Evolutionary conservation across 768 basidiomycete species (phyloP).

Genomic region (Phlebiopsis gigantea): DNA sequence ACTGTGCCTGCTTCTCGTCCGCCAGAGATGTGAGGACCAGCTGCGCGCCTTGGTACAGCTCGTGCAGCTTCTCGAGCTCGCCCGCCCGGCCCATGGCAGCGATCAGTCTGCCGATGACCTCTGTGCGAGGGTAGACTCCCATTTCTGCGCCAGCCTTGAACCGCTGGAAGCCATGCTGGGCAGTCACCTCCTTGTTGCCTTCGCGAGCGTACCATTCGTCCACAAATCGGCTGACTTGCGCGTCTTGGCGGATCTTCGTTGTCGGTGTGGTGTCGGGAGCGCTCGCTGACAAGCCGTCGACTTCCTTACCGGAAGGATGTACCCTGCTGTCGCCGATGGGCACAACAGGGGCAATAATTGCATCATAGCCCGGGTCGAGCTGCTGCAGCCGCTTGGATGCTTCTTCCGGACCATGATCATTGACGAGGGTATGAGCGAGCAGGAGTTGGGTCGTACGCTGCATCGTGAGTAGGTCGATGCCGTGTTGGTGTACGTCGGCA

Average conservation of each 20-base stretch:
- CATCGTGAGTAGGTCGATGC: background rate
- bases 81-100: conserved; percentile 60
- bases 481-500: background rate
- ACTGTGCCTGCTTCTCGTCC: conserved; percentile 41
- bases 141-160: conserved; percentile 41
- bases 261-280: background rate
- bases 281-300: background rate
- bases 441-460: background rate
- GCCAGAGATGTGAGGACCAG: conserved; percentile 43
- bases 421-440: background rate
- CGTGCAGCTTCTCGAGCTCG: conserved; percentile 54
- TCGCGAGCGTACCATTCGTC: conserved; percentile 19
- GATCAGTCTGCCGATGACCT: conserved; percentile 57
- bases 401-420: background rate
- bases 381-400: background rate
- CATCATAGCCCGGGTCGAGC: background rate
- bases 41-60: conserved; percentile 69
- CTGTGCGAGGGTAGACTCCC: conserved; percentile 46
- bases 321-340: background rate
- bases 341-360: background rate
- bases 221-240: conserved; percentile 24
- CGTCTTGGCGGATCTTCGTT: conserved; percentile 19
- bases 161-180: conserved; percentile 37
- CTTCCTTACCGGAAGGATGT: background rate
- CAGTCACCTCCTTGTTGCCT: background rate